phyloP scores from a whole-genome alignment of 495 filamentous ascomycete genomes.

The Bathelium albidoporum region DNA sequence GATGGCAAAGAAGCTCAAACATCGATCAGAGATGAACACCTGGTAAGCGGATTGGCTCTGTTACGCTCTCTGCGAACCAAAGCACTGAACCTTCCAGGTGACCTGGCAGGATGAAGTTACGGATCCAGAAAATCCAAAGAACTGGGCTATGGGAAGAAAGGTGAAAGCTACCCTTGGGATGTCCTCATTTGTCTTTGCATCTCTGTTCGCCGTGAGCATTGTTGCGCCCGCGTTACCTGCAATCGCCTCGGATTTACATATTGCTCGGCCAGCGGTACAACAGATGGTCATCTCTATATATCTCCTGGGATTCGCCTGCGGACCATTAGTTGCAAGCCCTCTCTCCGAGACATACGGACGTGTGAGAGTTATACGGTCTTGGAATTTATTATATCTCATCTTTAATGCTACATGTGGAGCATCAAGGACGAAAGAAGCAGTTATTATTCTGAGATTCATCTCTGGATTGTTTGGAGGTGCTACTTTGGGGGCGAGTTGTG shows the following conservation, averaged over 20 bases:
- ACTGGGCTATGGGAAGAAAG: not conserved
- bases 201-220: not conserved
- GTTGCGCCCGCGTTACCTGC: not conserved
- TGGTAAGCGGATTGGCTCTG: not conserved
- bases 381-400: slow-evolving; percentile 29
- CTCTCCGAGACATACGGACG: slow-evolving; percentile 48
- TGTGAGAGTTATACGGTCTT: not conserved
- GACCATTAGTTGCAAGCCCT: slow-evolving; percentile 49
- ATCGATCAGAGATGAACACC: not conserved
- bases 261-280: not conserved
- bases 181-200: not conserved
- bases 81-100: not conserved
- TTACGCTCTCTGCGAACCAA: not conserved
- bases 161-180: not conserved
- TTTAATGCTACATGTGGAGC: slow-evolving; percentile 30
- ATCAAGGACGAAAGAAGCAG: not conserved
- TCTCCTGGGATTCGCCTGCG: slow-evolving; percentile 36
- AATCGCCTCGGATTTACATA: not conserved
- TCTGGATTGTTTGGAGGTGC: not conserved
- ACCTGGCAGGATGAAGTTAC: not conserved
- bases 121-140: not conserved
- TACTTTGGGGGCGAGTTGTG: not conserved
- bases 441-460: not conserved
- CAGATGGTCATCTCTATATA: not conserved
- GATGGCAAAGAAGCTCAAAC: not conserved